Evolutionary conservation across 805 yeast genomes (phyloP).

Genomic region (Metschnikowia santaceciliae): DNA sequence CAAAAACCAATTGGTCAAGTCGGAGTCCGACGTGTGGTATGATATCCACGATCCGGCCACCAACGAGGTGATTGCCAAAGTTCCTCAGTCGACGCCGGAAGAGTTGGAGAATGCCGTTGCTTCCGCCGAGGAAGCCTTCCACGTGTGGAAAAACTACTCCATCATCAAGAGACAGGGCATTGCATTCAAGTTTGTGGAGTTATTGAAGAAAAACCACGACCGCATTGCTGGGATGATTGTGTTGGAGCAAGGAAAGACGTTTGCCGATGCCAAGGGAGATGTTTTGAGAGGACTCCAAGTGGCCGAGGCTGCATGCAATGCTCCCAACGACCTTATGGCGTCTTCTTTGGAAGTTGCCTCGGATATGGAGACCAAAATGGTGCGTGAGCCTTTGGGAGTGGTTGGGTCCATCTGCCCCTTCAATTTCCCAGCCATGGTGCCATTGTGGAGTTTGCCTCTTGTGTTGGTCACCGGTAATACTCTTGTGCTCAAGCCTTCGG

Average conservation of each 20-base stretch:
- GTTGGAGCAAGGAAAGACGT: constrained; percentile 62
- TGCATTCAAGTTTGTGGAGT: constrained; percentile 63
- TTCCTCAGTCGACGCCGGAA: constrained; percentile 66
- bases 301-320: constrained; percentile 68
- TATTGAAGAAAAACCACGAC: constrained; percentile 64
- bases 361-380: constrained; percentile 77
- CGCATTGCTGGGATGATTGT: constrained; percentile 55
- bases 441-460: constrained; percentile 60
- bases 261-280: constrained; percentile 69
- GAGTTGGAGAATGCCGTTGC: constrained; percentile 65
- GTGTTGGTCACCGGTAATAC: constrained; percentile 70
- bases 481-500: constrained; percentile 54
- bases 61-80: constrained; percentile 57
- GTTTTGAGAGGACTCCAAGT: constrained; percentile 75
- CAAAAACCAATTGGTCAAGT: constrained; percentile 49
- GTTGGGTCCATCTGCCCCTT: constrained; percentile 77
- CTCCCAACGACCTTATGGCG: constrained; percentile 63
- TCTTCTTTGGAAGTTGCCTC: constrained; percentile 60
- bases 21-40: constrained; percentile 52
- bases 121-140: constrained; percentile 61
- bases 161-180: constrained; percentile 70
- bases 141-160: constrained; percentile 48
- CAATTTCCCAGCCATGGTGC: constrained; percentile 85
- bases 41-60: constrained; percentile 78
- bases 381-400: constrained; percentile 70